A percentile compares a stretch with the other conserved stretches of the same genome.
phyloP scores from a whole-genome alignment of 768 basidiomycete genomes.

The Termitomyces sp. region DNA sequence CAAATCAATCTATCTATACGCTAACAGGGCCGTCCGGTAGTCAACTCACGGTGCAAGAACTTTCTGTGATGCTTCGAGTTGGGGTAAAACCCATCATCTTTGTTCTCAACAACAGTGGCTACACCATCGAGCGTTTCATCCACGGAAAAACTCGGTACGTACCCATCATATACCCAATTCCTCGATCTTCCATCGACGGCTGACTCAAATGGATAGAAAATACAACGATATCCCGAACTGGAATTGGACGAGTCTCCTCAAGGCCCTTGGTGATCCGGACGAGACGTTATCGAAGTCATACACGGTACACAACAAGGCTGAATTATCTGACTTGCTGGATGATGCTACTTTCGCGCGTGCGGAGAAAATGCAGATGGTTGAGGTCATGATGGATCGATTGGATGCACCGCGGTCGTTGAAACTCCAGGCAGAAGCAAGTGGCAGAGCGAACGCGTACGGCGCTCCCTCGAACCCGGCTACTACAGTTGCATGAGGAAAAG shows the following conservation, averaged over 20 bases:
- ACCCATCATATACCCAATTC: not conserved
- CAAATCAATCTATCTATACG: not conserved
- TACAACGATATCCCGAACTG: not conserved
- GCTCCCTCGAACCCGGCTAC: not conserved
- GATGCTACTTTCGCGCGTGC: not conserved
- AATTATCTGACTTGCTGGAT: not conserved
- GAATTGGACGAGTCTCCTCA: not conserved
- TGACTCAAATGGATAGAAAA: not conserved
- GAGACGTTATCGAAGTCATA: not conserved
- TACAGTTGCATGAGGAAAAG: not conserved
- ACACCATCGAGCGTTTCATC: not conserved
- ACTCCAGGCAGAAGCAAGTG: not conserved
- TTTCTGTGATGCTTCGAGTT: not conserved
- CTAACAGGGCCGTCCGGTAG: not conserved
- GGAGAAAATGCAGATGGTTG: not conserved
- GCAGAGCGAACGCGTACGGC: not conserved
- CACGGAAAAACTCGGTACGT: not conserved
- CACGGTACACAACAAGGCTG: not conserved
- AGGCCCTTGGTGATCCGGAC: not conserved
- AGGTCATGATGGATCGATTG: not conserved
- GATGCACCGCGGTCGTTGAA: not conserved
- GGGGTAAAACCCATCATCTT: not conserved
- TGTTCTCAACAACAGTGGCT: not conserved
- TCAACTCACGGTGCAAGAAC: not conserved
- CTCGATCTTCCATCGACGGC: not conserved